Evolutionary conservation across 257 asterid species (phyloP), one percentile per base, ranked within the genome.

Genomic region (Solanum medicagineum): DNA sequence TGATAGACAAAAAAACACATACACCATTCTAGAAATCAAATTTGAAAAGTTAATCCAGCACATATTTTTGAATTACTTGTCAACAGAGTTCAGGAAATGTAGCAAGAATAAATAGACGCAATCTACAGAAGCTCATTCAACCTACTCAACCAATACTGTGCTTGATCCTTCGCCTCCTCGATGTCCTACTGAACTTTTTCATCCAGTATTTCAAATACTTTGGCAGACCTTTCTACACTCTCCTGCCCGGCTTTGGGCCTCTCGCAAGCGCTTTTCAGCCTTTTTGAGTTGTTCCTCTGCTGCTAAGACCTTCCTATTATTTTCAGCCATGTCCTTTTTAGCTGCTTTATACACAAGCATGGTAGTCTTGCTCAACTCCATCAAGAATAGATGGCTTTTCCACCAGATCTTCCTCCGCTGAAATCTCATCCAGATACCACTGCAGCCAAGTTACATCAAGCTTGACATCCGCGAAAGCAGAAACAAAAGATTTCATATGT

Each of bases 361-460:
- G 20, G 81, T 83, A n/a, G 56, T 86, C 9, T 5, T 83, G 75
- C 86, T 86, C n/a, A 77, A 75, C 80, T 82, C 84, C 55, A 11
- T 85, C 4, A 29, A 85, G 89, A 81, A 62, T 42, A 13, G 7
- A 77, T 1, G n/a, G n/a, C 66, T 5, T 75, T 86, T 68, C 20
- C 81, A 45, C 81, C 22, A 66, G 68, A 7, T 62, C 83, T 56
- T 66, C 88, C 14, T 87, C 81, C 44, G 75, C 71, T 15, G 85
- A 68, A 19, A 85, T 80, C 44, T 86, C 83, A 11, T 53, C 81
- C 24, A 90, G 42, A 60, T 87, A 85, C 80, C 80, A 79, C 12
- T 40, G 86, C 83, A 90, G 86, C 93, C 93, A 91, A 10, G 90
- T 74, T 16, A 91, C 88, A 0, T 85, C 62, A 51, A 88, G 83